Evolutionary conservation across 2,329 filamentous ascomycete species (phyloP), one percentile per base, ranked within the genome.

Genomic region (Cordyceps javanica): DNA sequence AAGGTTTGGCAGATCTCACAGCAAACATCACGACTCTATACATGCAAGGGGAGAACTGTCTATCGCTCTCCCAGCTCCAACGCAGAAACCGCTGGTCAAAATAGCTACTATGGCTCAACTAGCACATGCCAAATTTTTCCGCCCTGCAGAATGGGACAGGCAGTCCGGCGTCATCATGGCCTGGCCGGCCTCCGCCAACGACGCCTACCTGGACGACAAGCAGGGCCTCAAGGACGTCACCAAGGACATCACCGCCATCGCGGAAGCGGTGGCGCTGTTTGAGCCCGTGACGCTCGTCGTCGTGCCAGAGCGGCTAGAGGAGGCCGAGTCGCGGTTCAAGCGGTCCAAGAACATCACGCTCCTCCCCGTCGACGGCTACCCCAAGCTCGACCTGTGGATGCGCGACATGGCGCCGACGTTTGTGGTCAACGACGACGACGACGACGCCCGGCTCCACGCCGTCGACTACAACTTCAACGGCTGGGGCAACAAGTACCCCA

Each of bases 401-500:
- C 63, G 68, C 6, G 67, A 70, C 55, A 62, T 65, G 39, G 67
- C 62, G 3, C 65, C 67, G 0, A 59, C 65, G 0, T 63, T 67
- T 52, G 64, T 65, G 19, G 19, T 50, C 9, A 51, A 60, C 34
- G 44, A 54, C 2, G 44, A 25, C 13, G 1, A 13, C 6, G 46
- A 57, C 19, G 55, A 53, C 3, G 42, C 34, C 2, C 36, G 23
- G 19, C 53, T 59, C 13, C 45, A 57, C 2, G 68, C 63, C 5
- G 55, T 69, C 11, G 60, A 64, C 21, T 61, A 63, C 13, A 66
- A 63, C 44, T 70, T 70, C 55, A 70, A 70, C 26, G 62, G 64
- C 42, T 70, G 68, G 68, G 68, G 68, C 0, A 50, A 51, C 2
- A 68, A 63, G 26, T 53, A 62, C 10, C 52, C 55, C 8, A 59